Evolutionary conservation across 2,329 filamentous ascomycete genomes (phyloP).

Genomic region (Pestalotiopsis sp.): DNA sequence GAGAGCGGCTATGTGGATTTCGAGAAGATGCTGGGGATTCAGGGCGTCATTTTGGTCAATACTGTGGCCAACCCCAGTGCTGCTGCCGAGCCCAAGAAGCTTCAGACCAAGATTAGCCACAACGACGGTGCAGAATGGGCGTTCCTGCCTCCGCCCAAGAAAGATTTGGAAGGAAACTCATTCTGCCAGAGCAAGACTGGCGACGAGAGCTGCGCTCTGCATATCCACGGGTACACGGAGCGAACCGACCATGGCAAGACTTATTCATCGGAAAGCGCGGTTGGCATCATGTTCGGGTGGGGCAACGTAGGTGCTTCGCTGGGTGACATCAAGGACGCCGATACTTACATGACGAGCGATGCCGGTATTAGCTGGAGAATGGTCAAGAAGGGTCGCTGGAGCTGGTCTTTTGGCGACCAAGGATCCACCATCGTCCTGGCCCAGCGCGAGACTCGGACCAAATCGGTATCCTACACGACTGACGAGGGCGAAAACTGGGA

Average conservation of each 20-base stretch:
- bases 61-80: slow-evolving; percentile 75
- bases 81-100: slow-evolving; percentile 70
- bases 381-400: slow-evolving; percentile 84
- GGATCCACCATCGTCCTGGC: slow-evolving; percentile 91
- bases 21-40: slow-evolving; percentile 90
- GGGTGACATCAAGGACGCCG: slow-evolving; percentile 68
- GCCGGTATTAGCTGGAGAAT: slow-evolving; percentile 88
- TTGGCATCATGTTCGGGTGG: slow-evolving; percentile 87
- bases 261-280: slow-evolving; percentile 84
- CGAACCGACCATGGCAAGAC: slow-evolving; percentile 79
- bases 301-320: slow-evolving; percentile 85
- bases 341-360: slow-evolving; percentile 90
- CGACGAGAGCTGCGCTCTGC: slow-evolving; percentile 75
- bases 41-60: slow-evolving; percentile 89
- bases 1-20: slow-evolving; percentile 83
- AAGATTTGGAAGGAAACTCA: slow-evolving; percentile 75
- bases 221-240: slow-evolving; percentile 96
- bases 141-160: slow-evolving; percentile 71
- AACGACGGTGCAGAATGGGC: slow-evolving; percentile 93
- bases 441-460: slow-evolving; percentile 68
- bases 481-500: slow-evolving; percentile 83
- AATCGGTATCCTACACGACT: slow-evolving; percentile 72
- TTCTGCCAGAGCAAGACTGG: slow-evolving; percentile 65
- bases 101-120: slow-evolving; percentile 92
- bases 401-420: slow-evolving; percentile 95